Conservation (phyloP, 225 moss, liverwort and hornwort genomes). For the Neckera pumila region DNA sequence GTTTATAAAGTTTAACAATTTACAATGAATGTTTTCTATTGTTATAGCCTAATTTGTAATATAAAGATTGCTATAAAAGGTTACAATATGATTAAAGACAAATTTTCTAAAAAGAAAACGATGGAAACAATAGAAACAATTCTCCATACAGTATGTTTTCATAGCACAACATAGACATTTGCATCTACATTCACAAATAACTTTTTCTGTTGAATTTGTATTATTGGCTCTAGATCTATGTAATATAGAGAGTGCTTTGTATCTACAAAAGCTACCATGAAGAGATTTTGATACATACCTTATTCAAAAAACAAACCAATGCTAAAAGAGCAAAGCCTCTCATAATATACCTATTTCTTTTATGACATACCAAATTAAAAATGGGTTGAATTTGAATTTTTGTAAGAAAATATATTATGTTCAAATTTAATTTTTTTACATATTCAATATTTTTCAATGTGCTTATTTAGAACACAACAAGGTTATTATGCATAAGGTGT, state of each 20-base stretch:
- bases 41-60: not conserved
- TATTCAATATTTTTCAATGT: too few relatives aligned
- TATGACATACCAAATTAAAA: too few relatives aligned
- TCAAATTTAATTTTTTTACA: not conserved
- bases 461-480: not conserved
- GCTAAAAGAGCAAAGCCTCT: not conserved
- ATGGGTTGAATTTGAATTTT: not conserved
- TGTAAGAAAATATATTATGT: fast-evolving
- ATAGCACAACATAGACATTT: not conserved
- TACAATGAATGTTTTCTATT: too few relatives aligned
- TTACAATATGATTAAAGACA: not conserved
- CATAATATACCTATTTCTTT: not conserved
- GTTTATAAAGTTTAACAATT: too few relatives aligned
- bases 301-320: too few relatives aligned
- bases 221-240: not conserved
- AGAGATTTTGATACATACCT: not conserved
- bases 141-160: not conserved
- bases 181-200: not conserved
- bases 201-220: not conserved
- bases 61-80: not conserved
- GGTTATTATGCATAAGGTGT: not conserved
- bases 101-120: not conserved
- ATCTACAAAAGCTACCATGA: not conserved
- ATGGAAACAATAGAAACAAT: not conserved
- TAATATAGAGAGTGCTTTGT: too few relatives aligned